Evolutionary conservation across 371 early-diverging fungal genomes (phyloP).

Genomic region (Lichtheimia corymbifera): DNA sequence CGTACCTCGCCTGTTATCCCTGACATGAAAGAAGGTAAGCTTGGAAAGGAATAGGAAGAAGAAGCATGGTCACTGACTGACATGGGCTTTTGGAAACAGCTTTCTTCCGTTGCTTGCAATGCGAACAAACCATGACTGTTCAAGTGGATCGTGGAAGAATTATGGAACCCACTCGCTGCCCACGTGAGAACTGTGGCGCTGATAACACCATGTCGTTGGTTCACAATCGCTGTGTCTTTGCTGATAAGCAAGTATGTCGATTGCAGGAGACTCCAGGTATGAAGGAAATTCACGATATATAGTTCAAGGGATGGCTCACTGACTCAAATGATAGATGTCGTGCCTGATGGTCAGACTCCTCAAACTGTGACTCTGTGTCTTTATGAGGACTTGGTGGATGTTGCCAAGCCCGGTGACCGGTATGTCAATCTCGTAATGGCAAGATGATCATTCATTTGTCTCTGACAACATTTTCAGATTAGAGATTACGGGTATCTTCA

Average conservation of each 20-base stretch:
- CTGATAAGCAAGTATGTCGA: conserved; percentile 95
- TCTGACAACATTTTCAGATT: conserved; percentile 34
- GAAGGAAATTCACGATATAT: background rate
- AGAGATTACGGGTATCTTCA: conserved; percentile 96
- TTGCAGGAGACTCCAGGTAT: conserved; percentile 98
- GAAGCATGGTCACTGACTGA: background rate
- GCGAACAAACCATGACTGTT: conserved; percentile 82
- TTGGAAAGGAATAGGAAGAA: background rate
- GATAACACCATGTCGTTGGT: conserved; percentile 86
- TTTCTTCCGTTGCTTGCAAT: conserved; percentile 89
- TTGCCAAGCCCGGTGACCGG: conserved; percentile 96
- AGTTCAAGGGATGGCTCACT: conserved; percentile 2
- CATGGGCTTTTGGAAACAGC: conserved; percentile 39
- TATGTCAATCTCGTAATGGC: conserved; percentile 13
- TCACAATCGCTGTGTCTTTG: conserved; percentile 92
- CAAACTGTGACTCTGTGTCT: conserved; percentile 93
- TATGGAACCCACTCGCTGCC: conserved; percentile 92
- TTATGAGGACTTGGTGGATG: conserved; percentile 97
- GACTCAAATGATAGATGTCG: conserved; percentile 64
- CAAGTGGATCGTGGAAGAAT: conserved; percentile 93
- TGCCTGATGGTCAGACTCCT: conserved; percentile 99
- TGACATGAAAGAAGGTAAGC: conserved; percentile 82
- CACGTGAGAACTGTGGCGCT: conserved; percentile 75
- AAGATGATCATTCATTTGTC: background rate
- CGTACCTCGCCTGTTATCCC: conserved; percentile 94